Percentiles rank a stretch among this genome's conserved stretches.
These are phyloP conservation scores for Pelargonium fulgidum DNA, from an alignment of 441 rosid genomes.

Conservation along the genomic window DNA sequence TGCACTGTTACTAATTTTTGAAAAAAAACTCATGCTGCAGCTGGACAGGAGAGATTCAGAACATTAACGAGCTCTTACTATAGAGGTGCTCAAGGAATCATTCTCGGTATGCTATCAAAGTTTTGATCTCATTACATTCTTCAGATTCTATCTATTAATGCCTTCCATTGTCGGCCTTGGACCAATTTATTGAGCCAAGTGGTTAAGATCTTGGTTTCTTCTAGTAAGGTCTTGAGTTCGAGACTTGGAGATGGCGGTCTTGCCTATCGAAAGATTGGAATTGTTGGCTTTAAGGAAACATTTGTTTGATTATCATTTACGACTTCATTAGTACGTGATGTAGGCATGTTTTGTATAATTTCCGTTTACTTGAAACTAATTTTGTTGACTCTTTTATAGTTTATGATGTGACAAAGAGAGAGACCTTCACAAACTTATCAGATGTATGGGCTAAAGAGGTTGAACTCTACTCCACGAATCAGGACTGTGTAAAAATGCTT, in stretches of 20 bases:
- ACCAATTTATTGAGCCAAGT: too few species aligned
- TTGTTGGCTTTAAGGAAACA: too few species aligned
- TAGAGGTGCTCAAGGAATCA: slow-evolving; percentile 85
- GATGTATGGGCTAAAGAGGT: slow-evolving; percentile 74
- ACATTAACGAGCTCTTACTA: slow-evolving; percentile 85
- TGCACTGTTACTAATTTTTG: slow-evolving; percentile 11
- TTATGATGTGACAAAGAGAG: slow-evolving; percentile 66
- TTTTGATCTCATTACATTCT: slow-evolving; percentile 10
- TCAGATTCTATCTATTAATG: not conserved
- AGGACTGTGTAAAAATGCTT: slow-evolving; percentile 60
- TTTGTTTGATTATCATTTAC: not conserved
- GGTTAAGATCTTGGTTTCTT: too few species aligned
- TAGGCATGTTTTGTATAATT: too few species aligned
- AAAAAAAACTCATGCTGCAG: slow-evolving; percentile 39
- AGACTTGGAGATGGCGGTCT: too few species aligned
- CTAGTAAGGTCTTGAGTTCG: too few species aligned
- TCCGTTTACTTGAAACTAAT: too few species aligned
- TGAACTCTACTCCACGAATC: slow-evolving; percentile 60
- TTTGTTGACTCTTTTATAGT: slow-evolving; percentile 33
- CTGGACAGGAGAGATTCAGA: slow-evolving; percentile 94
- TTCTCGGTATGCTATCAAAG: slow-evolving; percentile 51
- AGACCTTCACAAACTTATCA: slow-evolving; percentile 51
- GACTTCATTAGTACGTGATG: too few species aligned
- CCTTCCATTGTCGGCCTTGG: not conserved
- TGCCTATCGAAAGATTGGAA: too few species aligned